Evolutionary conservation across 2,329 filamentous ascomycete species (phyloP).

Genomic region (Aaosphaeria pasadenensis): DNA sequence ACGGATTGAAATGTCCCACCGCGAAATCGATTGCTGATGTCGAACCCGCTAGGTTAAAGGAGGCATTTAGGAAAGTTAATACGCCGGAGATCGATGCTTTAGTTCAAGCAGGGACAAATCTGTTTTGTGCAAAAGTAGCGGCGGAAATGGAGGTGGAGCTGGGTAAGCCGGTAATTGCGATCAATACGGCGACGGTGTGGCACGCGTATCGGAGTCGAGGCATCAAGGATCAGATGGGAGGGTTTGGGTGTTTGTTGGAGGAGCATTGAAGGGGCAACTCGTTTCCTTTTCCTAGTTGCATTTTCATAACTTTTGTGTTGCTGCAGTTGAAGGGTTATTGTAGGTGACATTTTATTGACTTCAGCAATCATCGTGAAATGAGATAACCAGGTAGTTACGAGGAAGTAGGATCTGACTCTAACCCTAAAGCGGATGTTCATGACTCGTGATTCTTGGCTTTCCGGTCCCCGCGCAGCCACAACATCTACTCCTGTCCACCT

Average conservation of each 20-base stretch:
- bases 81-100: slow-evolving; percentile 12
- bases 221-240: slow-evolving; percentile 10
- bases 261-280: background rate
- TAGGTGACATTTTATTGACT: no score
- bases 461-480: no score
- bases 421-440: no score
- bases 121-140: slow-evolving; percentile 13
- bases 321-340: no score
- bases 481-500: no score
- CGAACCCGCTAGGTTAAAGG: slow-evolving; percentile 7
- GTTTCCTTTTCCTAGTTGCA: no score
- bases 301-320: no score
- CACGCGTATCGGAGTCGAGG: slow-evolving; percentile 14
- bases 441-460: no score
- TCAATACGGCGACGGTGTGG: slow-evolving; percentile 17
- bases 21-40: slow-evolving; percentile 13
- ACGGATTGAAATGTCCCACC: slow-evolving; percentile 25
- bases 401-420: no score
- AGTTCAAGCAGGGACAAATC: slow-evolving; percentile 16
- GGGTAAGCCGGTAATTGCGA: slow-evolving; percentile 17
- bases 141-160: slow-evolving; percentile 15
- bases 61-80: slow-evolving; percentile 13
- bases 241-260: slow-evolving; percentile 13
- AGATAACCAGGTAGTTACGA: no score
- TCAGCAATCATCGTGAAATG: no score